Evolutionary conservation across 164 flowering plant genomes (phyloP), one percentile per base, ranked within the genome.

Genomic region (Echeveria elegans): DNA sequence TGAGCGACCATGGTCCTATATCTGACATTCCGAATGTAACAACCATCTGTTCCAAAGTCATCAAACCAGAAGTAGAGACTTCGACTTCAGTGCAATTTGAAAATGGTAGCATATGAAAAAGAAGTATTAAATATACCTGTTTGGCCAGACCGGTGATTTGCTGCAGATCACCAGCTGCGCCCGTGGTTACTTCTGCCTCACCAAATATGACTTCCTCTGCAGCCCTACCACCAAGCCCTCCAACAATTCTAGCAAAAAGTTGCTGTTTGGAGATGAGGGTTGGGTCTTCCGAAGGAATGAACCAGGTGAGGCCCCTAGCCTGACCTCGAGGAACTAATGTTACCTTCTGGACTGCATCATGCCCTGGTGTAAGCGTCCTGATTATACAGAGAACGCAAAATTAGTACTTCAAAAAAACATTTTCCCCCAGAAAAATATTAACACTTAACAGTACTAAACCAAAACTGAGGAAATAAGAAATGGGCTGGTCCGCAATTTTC

Each of bases 301-400:
- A 87, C 93, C 93, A 86, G 28, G 93, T 87, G 53, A 90, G 81
- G 43, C 96, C 96, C 21, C 90, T 76, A 8, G 96, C 96, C 68
- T 88, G 93, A 70, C 96, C 93, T 58, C 96, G 90, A 7, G 94
- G 96, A 50, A 36, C 38, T 36, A 36, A 36, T 36, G 38, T 36
- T 6, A 36, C 38, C 38, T 36, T 36, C 38, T 36, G 96, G 50
- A 90, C 94, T 4, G 94, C 80, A 74, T 90, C 96, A 74, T 90
- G 96, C 40, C 96, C 96, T 31, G 96, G 93, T 34, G 96, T 90
- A 74, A 90, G 81, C 47, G 96, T 90, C 62, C 96, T 90, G 77
- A 36, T 36, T 6, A 10, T 6, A 1, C 7, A 36, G 0, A 36
- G 38, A 36, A 36, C 38, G 38, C 9, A 36, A 36, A 36, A 36